Conservation (phyloP, 1,284 basidiomycete genomes). For the Trametes hirsuta region DNA sequence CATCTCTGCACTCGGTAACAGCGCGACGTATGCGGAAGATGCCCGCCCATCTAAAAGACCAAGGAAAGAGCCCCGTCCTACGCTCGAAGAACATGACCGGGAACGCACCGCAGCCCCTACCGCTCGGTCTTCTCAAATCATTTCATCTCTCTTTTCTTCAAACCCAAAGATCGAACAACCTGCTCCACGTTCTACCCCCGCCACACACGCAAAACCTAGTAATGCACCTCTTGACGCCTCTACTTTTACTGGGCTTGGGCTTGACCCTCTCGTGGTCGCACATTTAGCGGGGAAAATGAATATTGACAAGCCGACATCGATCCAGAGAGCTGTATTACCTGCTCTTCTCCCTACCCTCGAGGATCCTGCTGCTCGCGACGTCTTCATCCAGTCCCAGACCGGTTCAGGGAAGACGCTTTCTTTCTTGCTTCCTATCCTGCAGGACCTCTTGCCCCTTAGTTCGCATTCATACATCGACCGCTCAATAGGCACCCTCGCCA, state of each 20-base stretch:
- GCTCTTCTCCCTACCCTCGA: slow-evolving; percentile 59
- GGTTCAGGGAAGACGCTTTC: slow-evolving; percentile 98
- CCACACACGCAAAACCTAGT: slow-evolving; percentile 58
- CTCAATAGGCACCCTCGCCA: slow-evolving; percentile 87
- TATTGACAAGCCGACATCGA: slow-evolving; percentile 87
- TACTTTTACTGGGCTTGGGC: slow-evolving; percentile 74
- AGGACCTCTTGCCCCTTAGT: slow-evolving; percentile 90
- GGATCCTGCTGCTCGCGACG: slow-evolving; percentile 62
- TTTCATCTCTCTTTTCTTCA: slow-evolving; percentile 91
- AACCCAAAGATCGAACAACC: slow-evolving; percentile 68
- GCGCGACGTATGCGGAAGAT: slow-evolving; percentile 12
- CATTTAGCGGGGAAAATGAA: slow-evolving; percentile 85
- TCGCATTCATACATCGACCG: slow-evolving; percentile 88
- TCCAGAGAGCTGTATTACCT: slow-evolving; percentile 85
- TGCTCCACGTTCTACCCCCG: slow-evolving; percentile 31
- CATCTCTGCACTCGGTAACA: slow-evolving; percentile 32
- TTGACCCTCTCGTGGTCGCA: slow-evolving; percentile 81
- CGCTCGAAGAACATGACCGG: slow-evolving; percentile 24
- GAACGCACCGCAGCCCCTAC: slow-evolving; percentile 30
- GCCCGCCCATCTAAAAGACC: slow-evolving; percentile 51
- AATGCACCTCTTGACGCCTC: slow-evolving; percentile 86
- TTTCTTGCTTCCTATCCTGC: slow-evolving; percentile 94
- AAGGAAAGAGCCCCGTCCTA: slow-evolving; percentile 41
- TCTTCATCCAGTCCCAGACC: slow-evolving; percentile 97
- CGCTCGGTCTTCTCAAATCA: slow-evolving; percentile 65